Percentiles rank a stretch among this genome's conserved stretches.
These are phyloP conservation scores for Clavispora phyllophila DNA, from an alignment of 805 yeast species.

Conservation along the genomic window DNA sequence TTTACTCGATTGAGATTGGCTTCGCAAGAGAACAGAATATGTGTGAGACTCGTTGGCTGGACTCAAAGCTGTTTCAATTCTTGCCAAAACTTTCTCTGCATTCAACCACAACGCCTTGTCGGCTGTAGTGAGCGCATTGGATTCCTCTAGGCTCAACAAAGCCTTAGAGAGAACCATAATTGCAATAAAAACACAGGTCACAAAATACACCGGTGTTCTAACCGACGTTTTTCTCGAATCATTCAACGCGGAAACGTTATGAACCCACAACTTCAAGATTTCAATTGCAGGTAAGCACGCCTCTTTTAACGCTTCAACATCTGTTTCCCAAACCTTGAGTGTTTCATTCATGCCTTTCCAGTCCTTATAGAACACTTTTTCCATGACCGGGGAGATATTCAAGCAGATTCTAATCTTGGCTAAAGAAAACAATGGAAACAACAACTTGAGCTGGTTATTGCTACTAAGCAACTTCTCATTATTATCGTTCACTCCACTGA, in stretches of 20 bases:
- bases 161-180: constrained; percentile 60
- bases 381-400: constrained; percentile 56
- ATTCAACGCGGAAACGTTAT: constrained; percentile 57
- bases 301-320: constrained; percentile 62
- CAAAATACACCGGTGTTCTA: constrained; percentile 71
- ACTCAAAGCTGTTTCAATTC: constrained; percentile 54
- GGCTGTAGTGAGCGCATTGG: constrained; percentile 28
- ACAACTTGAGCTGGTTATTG: constrained; percentile 55
- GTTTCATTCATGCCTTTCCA: constrained; percentile 62
- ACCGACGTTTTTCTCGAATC: constrained; percentile 65
- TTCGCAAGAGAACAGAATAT: constrained; percentile 53
- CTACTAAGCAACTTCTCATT: constrained; percentile 45
- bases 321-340: constrained; percentile 40
- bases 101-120: constrained; percentile 62
- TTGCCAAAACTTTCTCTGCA: constrained; percentile 54
- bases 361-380: constrained; percentile 58
- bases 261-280: constrained; percentile 66
- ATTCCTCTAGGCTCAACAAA: constrained; percentile 47
- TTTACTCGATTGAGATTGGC: constrained; percentile 47
- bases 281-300: constrained; percentile 54
- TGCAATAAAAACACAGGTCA: constrained; percentile 64
- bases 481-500: constrained; percentile 47
- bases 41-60: constrained; percentile 48
- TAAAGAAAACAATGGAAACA: constrained; percentile 60
- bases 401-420: constrained; percentile 65